Evolutionary conservation across 768 basidiomycete genomes (phyloP).

Genomic region (Lactifluus piperatus): DNA sequence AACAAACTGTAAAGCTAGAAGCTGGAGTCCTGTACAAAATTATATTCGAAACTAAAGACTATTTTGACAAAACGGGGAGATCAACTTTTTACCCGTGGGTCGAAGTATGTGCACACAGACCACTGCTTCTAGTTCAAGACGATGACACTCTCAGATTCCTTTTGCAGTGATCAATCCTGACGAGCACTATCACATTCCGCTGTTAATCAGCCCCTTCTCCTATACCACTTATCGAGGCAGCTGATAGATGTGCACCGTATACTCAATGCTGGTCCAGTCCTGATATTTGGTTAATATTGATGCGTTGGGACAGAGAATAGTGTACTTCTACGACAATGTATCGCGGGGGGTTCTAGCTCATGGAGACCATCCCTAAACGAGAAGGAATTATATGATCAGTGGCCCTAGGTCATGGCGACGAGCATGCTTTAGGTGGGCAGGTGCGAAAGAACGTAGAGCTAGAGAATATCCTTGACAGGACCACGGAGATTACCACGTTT

Average conservation of each 20-base stretch:
- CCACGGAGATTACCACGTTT: neutral
- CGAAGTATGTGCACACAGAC: constrained; percentile 46
- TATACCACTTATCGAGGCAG: constrained; percentile 94
- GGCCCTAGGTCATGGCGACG: neutral
- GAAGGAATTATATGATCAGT: neutral
- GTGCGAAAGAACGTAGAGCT: neutral
- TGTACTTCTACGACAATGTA: constrained; percentile 13
- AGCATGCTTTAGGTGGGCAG: neutral
- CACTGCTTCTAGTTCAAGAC: neutral
- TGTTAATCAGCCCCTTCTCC: constrained; percentile 86
- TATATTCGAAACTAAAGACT: constrained; percentile 73
- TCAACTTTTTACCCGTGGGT: constrained; percentile 86
- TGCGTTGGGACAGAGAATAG: constrained; percentile 6
- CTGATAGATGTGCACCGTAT: constrained; percentile 25
- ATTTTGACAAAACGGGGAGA: constrained; percentile 57
- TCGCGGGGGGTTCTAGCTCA: neutral
- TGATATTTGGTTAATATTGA: constrained; percentile 13
- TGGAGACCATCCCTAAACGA: neutral
- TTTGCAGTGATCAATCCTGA: constrained; percentile 63
- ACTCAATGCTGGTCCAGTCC: neutral
- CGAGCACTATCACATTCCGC: constrained; percentile 86
- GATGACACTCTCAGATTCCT: constrained; percentile 41
- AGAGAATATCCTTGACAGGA: neutral
- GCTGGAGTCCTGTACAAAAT: constrained; percentile 70
- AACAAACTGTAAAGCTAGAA: constrained; percentile 37